These are phyloP conservation scores for Moringa oleifera DNA, from an alignment of 345 rosid species.

Conservation along the genomic window DNA sequence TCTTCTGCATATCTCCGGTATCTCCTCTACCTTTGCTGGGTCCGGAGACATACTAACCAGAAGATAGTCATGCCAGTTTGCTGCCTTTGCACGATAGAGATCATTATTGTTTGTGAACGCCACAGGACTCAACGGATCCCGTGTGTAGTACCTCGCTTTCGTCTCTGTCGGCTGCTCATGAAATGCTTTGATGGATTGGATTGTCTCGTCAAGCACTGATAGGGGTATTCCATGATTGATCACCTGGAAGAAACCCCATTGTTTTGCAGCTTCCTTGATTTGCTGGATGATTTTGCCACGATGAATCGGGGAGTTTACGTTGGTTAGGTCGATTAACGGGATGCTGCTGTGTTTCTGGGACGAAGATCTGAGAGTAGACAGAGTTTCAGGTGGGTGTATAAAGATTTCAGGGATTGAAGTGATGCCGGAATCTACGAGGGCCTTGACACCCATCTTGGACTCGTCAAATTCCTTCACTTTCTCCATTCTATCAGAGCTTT, in stretches of 20 bases:
- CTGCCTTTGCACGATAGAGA: constrained; percentile 23
- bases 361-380: too few relatives aligned
- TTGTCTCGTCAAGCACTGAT: constrained; percentile 16
- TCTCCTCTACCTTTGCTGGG: constrained; percentile 12
- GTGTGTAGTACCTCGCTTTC: constrained; percentile 27
- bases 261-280: constrained; percentile 17
- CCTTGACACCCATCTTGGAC: too few relatives aligned
- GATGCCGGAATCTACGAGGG: too few relatives aligned
- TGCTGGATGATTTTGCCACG: not conserved
- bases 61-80: constrained; percentile 30
- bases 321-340: too few relatives aligned
- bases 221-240: constrained; percentile 10
- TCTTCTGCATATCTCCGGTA: constrained; percentile 24
- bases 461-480: too few relatives aligned
- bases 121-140: constrained; percentile 14
- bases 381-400: too few relatives aligned
- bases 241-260: constrained; percentile 20
- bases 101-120: constrained; percentile 29
- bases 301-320: too few relatives aligned
- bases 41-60: constrained; percentile 23
- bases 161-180: constrained; percentile 25
- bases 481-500: too few relatives aligned
- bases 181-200: constrained; percentile 20
- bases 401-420: too few relatives aligned
- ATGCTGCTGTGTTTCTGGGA: too few relatives aligned